Evolutionary conservation across 78 protist species (phyloP).

Genomic region (Dictyostelium brefeldianum): DNA sequence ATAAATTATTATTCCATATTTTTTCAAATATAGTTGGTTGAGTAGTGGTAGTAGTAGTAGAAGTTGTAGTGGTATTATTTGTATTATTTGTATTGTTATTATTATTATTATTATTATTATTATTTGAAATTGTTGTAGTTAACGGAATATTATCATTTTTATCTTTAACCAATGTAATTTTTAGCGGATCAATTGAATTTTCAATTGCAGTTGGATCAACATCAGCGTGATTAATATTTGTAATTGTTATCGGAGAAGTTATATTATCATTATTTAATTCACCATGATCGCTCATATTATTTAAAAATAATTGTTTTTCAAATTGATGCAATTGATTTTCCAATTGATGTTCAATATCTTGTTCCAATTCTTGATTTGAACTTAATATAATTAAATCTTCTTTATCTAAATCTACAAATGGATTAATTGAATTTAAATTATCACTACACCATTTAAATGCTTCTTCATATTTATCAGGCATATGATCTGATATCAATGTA

Average conservation of each 20-base stretch:
- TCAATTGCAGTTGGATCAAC: neutral
- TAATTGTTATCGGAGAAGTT: neutral
- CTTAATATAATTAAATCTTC: constrained; percentile 5
- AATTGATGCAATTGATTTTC: neutral
- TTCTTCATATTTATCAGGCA: constrained; percentile 79
- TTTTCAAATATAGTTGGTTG: neutral
- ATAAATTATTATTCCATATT: constrained; percentile 11
- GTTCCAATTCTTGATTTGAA: neutral
- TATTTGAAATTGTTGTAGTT: constrained; percentile 5
- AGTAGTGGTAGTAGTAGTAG: too few relatives aligned
- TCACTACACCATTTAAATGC: constrained; percentile 26
- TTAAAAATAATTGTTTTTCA: constrained; percentile 2
- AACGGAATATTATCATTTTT: neutral
- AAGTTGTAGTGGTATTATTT: neutral
- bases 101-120: neutral
- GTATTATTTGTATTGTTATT: neutral
- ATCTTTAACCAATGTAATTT: neutral
- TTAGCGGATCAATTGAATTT: neutral
- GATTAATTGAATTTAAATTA: constrained; percentile 14
- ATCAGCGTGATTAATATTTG: neutral
- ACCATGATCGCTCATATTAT: neutral
- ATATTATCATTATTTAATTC: neutral
- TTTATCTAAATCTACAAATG: neutral
- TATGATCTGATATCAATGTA: constrained; percentile 67
- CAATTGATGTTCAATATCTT: constrained; percentile 8